Conservation (phyloP, 352 stramenopile species). For the Phytophthora megakarya region DNA sequence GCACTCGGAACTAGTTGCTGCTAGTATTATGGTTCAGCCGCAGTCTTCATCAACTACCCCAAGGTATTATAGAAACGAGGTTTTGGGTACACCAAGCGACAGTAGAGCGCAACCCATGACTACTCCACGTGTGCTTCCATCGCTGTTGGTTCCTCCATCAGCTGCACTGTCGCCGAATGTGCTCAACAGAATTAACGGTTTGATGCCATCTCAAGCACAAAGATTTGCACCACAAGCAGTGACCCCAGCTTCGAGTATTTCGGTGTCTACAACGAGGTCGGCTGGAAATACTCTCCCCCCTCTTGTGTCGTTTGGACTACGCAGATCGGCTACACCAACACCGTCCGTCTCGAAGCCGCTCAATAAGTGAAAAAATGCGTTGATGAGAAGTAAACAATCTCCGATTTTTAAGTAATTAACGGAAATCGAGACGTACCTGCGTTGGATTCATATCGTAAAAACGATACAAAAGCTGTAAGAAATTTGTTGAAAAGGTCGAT, state of each 20-base stretch:
- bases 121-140: constrained; percentile 29
- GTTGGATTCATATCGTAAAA: too few species aligned
- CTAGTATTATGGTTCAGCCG: constrained; percentile 34
- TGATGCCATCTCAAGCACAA: constrained; percentile 10
- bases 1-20: constrained; percentile 39
- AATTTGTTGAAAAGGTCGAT: too few species aligned
- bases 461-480: too few species aligned
- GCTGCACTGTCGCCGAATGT: constrained; percentile 11
- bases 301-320: constrained; percentile 16
- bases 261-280: constrained; percentile 5
- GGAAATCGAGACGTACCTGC: too few species aligned
- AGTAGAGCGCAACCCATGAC: not conserved
- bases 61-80: constrained; percentile 10
- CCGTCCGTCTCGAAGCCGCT: constrained; percentile 13
- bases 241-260: constrained; percentile 9
- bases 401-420: too few species aligned
- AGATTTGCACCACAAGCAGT: constrained; percentile 3
- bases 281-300: constrained; percentile 24
- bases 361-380: constrained; percentile 22
- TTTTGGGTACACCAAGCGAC: not conserved
- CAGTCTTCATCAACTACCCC: not conserved
- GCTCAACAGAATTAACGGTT: constrained; percentile 4
- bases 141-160: constrained; percentile 20
- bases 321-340: constrained; percentile 8
- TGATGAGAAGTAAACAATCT: too few species aligned